Percentiles rank a stretch among this genome's conserved stretches.
Conservation (phyloP, 1,284 basidiomycete species). For the Cryptococcus amylolentus region DNA sequence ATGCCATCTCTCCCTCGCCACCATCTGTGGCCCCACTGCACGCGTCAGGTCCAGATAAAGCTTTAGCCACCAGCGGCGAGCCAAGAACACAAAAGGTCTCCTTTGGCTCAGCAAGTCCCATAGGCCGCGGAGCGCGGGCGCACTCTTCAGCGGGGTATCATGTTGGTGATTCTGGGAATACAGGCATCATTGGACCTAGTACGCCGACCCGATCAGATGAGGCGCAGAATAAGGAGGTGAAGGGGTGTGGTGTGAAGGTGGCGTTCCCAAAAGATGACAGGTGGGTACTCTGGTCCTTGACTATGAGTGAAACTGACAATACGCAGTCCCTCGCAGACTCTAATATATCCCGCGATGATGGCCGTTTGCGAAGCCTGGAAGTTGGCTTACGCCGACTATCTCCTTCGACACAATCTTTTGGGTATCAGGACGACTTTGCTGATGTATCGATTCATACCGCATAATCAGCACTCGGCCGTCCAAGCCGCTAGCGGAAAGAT, state of each 20-base stretch:
- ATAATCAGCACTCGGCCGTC: not conserved
- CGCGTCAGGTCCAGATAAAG: constrained; percentile 13
- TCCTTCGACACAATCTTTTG: constrained; percentile 66
- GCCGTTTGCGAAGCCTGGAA: constrained; percentile 36
- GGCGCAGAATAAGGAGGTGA: constrained; percentile 1
- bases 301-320: not conserved
- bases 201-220: not conserved
- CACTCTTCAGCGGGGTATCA: not conserved
- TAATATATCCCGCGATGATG: constrained; percentile 27
- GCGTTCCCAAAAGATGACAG: constrained; percentile 25
- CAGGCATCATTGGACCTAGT: not conserved
- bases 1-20: constrained; percentile 10
- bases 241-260: constrained; percentile 23
- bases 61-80: constrained; percentile 8
- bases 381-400: constrained; percentile 66
- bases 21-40: constrained; percentile 9
- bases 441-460: constrained; percentile 53
- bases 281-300: constrained; percentile 13
- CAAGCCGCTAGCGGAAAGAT: constrained; percentile 12
- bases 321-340: constrained; percentile 19
- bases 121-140: not conserved
- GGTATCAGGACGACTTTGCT: constrained; percentile 67
- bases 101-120: constrained; percentile 27
- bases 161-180: not conserved
- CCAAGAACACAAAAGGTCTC: constrained; percentile 19